Conservation (phyloP, 139 green algal genomes). For the Nannochloris sp. region DNA sequence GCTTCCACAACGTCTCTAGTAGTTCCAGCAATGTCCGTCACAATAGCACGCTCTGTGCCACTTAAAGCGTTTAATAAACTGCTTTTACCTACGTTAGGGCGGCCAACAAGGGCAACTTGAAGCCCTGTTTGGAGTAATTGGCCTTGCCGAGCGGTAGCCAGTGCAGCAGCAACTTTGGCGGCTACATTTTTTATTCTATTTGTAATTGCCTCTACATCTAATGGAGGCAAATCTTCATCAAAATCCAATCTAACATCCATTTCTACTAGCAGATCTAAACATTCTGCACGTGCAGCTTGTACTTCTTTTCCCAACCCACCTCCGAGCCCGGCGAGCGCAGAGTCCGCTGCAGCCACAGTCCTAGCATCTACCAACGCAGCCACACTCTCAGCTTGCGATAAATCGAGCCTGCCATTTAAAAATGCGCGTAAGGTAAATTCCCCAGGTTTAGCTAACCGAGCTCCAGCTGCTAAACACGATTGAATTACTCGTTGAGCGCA, state of each 20-base stretch:
- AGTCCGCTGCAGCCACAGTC: slow-evolving; percentile 79
- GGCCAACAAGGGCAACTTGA: slow-evolving; percentile 83
- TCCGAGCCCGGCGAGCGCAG: slow-evolving; percentile 72
- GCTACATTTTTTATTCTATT: slow-evolving; percentile 31
- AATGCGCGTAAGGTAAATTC: slow-evolving; percentile 98
- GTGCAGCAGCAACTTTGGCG: slow-evolving; percentile 24
- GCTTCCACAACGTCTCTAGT: slow-evolving; percentile 94
- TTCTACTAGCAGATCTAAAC: slow-evolving; percentile 77
- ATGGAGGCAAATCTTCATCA: slow-evolving; percentile 85
- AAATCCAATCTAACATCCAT: slow-evolving; percentile 82
- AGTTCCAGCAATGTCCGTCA: slow-evolving; percentile 88
- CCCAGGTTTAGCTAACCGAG: slow-evolving; percentile 66
- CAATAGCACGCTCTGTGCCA: slow-evolving; percentile 79
- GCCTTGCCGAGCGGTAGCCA: slow-evolving; percentile 56
- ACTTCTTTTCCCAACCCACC: slow-evolving; percentile 56
- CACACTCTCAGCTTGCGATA: slow-evolving; percentile 86
- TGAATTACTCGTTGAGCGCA: slow-evolving; percentile 68
- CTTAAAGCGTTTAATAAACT: slow-evolving; percentile 88
- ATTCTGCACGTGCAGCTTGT: slow-evolving; percentile 34
- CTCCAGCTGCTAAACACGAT: slow-evolving; percentile 61
- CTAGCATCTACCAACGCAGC: slow-evolving; percentile 67
- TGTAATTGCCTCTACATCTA: slow-evolving; percentile 53
- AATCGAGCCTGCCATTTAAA: slow-evolving; percentile 89
- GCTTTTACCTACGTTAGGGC: slow-evolving; percentile 96
- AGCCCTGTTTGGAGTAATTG: slow-evolving; percentile 62